Evolutionary conservation across 2,329 filamentous ascomycete species (phyloP).

Genomic region (Colletotrichum chrysophilum): DNA sequence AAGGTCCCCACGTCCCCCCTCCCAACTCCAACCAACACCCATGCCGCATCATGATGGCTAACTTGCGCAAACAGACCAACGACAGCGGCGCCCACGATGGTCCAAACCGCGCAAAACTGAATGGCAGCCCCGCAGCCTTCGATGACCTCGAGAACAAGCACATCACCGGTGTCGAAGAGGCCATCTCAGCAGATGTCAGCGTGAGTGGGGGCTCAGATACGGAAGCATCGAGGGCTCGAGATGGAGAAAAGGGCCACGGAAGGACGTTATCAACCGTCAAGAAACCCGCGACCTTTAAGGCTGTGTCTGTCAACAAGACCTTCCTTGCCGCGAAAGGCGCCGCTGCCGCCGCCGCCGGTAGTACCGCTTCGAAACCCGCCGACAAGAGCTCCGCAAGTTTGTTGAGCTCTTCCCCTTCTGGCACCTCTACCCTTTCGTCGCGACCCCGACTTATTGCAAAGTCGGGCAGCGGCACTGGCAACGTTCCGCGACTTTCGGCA

Average conservation of each 20-base stretch:
- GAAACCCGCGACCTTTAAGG: slow-evolving; percentile 82
- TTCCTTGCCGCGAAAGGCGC: slow-evolving; percentile 77
- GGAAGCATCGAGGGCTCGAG: slow-evolving; percentile 68
- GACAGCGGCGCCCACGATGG: slow-evolving; percentile 51
- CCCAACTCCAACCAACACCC: not conserved
- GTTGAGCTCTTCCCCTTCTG: slow-evolving; percentile 49
- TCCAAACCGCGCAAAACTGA: slow-evolving; percentile 49
- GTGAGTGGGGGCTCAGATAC: slow-evolving; percentile 79
- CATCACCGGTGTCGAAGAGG: slow-evolving; percentile 62
- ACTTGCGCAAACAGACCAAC: slow-evolving; percentile 33
- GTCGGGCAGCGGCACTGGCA: slow-evolving; percentile 65
- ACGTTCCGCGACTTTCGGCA: slow-evolving; percentile 45
- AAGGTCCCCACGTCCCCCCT: not conserved
- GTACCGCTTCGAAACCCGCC: slow-evolving; percentile 45
- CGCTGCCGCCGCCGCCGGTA: slow-evolving; percentile 40
- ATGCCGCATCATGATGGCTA: slow-evolving; percentile 25
- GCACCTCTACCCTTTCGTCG: slow-evolving; percentile 53
- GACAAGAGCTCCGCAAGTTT: slow-evolving; percentile 54
- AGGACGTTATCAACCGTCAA: slow-evolving; percentile 67
- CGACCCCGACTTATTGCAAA: slow-evolving; percentile 80
- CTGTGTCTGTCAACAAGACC: slow-evolving; percentile 84
- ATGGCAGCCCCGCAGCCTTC: slow-evolving; percentile 48
- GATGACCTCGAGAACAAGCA: slow-evolving; percentile 64
- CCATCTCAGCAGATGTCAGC: slow-evolving; percentile 70
- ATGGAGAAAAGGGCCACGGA: slow-evolving; percentile 63